phyloP scores from a whole-genome alignment of 768 basidiomycete genomes.

The Auricularia heimuer region DNA sequence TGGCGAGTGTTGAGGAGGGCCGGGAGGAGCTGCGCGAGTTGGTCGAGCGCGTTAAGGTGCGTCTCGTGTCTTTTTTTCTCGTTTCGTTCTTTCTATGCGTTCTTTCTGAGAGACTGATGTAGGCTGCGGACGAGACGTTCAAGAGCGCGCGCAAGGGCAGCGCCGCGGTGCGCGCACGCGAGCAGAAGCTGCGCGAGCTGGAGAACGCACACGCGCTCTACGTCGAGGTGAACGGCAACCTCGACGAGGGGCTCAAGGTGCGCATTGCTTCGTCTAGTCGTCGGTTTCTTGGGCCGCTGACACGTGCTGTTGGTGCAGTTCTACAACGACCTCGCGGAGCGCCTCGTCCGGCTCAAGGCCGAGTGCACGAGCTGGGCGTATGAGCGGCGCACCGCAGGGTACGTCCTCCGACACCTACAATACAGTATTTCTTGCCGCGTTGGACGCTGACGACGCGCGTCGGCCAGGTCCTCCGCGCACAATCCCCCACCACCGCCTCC shows the following conservation, averaged over 20 bases:
- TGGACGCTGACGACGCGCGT: no score
- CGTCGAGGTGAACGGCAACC: constrained; percentile 70
- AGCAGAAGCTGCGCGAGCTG: constrained; percentile 74
- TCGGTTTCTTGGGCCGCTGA: no score
- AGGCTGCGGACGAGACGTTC: constrained; percentile 20
- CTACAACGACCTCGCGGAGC: constrained; percentile 74
- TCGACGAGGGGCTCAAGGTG: constrained; percentile 84
- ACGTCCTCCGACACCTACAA: not conserved
- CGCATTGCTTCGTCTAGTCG: constrained; percentile 4
- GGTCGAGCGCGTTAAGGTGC: constrained; percentile 59
- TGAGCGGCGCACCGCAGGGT: constrained; percentile 58
- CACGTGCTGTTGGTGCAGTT: no score
- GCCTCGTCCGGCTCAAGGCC: constrained; percentile 66
- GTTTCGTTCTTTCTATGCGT: not conserved
- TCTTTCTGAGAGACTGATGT: not conserved
- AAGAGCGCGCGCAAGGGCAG: constrained; percentile 59
- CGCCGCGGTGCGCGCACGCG: constrained; percentile 71
- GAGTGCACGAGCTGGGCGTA: constrained; percentile 67
- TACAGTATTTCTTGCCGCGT: not conserved
- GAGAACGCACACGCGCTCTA: constrained; percentile 84
- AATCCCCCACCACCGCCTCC: not conserved
- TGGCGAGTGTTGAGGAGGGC: constrained; percentile 43
- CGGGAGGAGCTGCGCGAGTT: constrained; percentile 44
- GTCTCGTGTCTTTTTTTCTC: constrained; percentile 7
- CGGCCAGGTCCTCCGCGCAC: not conserved